Evolutionary conservation across 1,284 basidiomycete genomes (phyloP).

Genomic region (Rhodotorula sp.): DNA sequence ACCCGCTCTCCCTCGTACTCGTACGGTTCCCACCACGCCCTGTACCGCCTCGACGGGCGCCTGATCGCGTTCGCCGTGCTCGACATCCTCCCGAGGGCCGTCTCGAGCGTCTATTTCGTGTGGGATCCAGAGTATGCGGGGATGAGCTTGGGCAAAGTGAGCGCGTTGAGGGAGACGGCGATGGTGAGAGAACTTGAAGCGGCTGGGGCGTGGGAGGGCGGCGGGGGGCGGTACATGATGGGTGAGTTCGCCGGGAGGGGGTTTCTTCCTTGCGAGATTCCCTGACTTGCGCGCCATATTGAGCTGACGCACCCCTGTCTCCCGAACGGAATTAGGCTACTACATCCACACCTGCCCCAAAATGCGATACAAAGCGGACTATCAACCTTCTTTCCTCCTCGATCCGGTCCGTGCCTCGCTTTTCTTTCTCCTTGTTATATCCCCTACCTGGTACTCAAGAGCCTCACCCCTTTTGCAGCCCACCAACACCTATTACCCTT

Average conservation of each 20-base stretch:
- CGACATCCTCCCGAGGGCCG: constrained; percentile 83
- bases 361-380: constrained; percentile 96
- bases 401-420: constrained; percentile 65
- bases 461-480: constrained; percentile 55
- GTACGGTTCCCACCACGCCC: constrained; percentile 45
- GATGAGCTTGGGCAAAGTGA: constrained; percentile 82
- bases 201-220: constrained; percentile 58
- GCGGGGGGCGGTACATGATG: constrained; percentile 63
- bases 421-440: too few species aligned
- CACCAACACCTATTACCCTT: constrained; percentile 70
- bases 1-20: constrained; percentile 19
- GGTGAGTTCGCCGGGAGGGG: constrained; percentile 55
- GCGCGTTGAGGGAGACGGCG: constrained; percentile 73
- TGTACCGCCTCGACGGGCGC: constrained; percentile 75
- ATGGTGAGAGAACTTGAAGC: constrained; percentile 69
- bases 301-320: too few species aligned
- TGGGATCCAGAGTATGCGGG: constrained; percentile 76
- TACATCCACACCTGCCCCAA: constrained; percentile 90
- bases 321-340: constrained; percentile 57
- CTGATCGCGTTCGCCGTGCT: constrained; percentile 85
- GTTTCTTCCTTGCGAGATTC: too few species aligned
- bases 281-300: background rate
- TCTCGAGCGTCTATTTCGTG: constrained; percentile 95
- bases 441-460: background rate
- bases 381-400: constrained; percentile 77